Conservation (phyloP, 2,329 filamentous ascomycete species). For the Allantophomopsis lycopodina region DNA sequence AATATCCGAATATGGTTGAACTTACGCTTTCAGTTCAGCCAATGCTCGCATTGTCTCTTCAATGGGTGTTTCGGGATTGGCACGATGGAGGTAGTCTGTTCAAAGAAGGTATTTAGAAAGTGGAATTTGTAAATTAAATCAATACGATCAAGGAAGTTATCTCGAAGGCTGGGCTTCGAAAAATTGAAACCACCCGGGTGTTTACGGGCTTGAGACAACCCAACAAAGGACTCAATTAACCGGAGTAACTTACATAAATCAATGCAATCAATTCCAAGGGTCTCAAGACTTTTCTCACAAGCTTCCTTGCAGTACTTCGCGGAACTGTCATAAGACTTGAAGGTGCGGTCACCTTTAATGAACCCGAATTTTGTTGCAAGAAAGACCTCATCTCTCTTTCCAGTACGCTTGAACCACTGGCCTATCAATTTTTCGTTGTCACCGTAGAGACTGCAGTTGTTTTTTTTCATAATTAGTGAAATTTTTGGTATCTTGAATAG, state of each 20-base stretch:
- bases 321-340: conserved; percentile 15
- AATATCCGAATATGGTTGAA: background rate
- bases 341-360: conserved; percentile 7
- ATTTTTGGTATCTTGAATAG: conserved; percentile 2
- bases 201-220: too few relatives aligned
- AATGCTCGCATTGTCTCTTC: conserved; percentile 31
- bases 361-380: conserved; percentile 33
- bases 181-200: too few relatives aligned
- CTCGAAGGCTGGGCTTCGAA: too few relatives aligned
- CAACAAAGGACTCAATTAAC: too few relatives aligned
- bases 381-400: conserved; percentile 31
- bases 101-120: too few relatives aligned
- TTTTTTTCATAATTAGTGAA: conserved; percentile 3
- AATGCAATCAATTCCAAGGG: conserved; percentile 28
- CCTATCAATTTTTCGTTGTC: conserved; percentile 31
- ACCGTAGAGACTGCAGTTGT: background rate
- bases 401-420: conserved; percentile 30
- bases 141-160: too few relatives aligned
- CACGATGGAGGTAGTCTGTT: conserved; percentile 15
- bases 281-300: conserved; percentile 35
- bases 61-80: conserved; percentile 24
- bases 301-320: conserved; percentile 22
- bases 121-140: too few relatives aligned
- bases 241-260: conserved; percentile 24
- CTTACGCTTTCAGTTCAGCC: conserved; percentile 23